Conservation (phyloP, 176 grass and related monocot species). For the Thalia dealbata region DNA sequence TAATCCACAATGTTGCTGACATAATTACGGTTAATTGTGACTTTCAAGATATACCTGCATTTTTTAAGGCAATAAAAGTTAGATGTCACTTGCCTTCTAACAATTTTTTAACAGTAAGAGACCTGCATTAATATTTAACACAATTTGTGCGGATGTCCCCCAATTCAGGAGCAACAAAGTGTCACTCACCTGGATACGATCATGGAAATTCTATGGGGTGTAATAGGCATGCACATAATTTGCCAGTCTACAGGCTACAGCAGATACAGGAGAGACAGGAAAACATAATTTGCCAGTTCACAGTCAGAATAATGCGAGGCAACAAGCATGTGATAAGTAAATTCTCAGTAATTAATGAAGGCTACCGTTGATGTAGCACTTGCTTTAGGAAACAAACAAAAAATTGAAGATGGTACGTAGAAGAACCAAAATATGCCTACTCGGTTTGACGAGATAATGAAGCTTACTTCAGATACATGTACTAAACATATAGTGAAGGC, state of each 20-base stretch:
- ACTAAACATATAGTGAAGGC: background rate
- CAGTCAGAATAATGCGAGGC: too few relatives aligned
- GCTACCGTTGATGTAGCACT: background rate
- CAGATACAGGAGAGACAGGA: too few relatives aligned
- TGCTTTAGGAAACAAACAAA: background rate
- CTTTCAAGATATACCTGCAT: conserved; percentile 75
- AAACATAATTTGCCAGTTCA: too few relatives aligned
- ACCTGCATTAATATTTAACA: background rate
- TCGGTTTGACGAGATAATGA: background rate
- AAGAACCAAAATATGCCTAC: background rate
- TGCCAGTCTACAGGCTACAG: too few relatives aligned
- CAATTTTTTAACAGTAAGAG: background rate
- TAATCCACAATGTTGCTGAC: conserved; percentile 64
- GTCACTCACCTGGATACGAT: background rate
- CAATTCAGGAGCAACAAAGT: background rate
- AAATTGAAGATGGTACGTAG: background rate
- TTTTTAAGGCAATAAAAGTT: conserved; percentile 15
- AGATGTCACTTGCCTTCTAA: background rate
- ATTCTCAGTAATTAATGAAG: background rate
- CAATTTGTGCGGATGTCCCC: background rate
- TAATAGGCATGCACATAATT: background rate
- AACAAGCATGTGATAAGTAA: too few relatives aligned
- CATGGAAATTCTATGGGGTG: background rate
- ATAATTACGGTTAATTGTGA: conserved; percentile 84
- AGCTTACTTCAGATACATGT: background rate